Evolutionary conservation across 2,329 filamentous ascomycete species (phyloP), one percentile per base, ranked within the genome.

Genomic region (Fusarium udum): DNA sequence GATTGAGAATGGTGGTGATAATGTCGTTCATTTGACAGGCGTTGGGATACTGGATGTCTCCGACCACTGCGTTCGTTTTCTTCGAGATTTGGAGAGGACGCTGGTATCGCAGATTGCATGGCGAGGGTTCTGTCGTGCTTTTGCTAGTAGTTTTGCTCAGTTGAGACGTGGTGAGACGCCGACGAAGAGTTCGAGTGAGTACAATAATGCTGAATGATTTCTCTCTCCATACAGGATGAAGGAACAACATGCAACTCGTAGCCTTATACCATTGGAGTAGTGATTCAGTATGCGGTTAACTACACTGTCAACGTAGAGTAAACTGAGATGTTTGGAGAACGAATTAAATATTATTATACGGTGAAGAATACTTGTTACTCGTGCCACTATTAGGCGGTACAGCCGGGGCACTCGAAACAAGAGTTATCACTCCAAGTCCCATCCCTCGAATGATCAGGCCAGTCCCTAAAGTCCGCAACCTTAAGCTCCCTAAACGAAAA

Each of bases 371-470:
- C 6, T 9, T 31, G 10, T 8, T 9, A 12, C 7, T 8, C 5
- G 4, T 18, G 3, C 3, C 1, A 12, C 6, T 0, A 1, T 18
- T 32, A 56, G 0, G 37, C 28, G 1, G 53, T 57, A 18, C 61
- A 64, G 4, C 61, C 61, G 8, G 61, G 61, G 1, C 61, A 64
- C 37, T 61, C 45, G 20, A 64, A 64, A 4, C 61, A 64, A 37
- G 61, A 61, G 4, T 58, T 58, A n/a, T 64, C 61, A 28, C 42
- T 59, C 61, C 61, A 64, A 1, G 28, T 64, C 13, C 61, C 56
- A 32, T 61, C 61, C 31, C 13, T 40, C 6, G 61, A 64, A 7
- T 64, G 31, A 37, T 64, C 61, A 45, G 61, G 61, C 56, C 61
- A 64, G 1, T 43, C 61, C 8, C 56, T 64, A 12, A 61, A 64